These are phyloP conservation scores for Solanum ahanhuiri DNA, from an alignment of 257 asterid species.

Conservation along the genomic window DNA sequence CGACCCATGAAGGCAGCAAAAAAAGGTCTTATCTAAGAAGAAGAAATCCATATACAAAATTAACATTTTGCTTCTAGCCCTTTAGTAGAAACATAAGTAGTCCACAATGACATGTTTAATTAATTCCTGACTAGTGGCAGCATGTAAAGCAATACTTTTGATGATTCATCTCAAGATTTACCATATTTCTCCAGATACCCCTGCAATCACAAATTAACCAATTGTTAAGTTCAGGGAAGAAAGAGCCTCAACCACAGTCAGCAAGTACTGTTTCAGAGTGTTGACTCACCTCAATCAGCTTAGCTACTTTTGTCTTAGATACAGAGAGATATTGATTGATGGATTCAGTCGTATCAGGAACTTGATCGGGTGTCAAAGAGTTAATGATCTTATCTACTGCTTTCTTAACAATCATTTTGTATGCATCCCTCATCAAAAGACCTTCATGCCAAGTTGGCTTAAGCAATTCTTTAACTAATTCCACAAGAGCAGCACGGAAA, in stretches of 20 bases:
- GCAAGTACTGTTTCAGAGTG: neutral
- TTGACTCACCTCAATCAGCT: constrained; percentile 78
- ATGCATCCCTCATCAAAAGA: constrained; percentile 62
- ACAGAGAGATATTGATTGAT: constrained; percentile 41
- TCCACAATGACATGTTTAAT: neutral
- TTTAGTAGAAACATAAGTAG: neutral
- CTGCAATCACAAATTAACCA: constrained; percentile 42
- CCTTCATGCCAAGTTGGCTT: constrained; percentile 82
- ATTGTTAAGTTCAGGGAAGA: neutral
- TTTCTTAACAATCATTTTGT: constrained; percentile 69
- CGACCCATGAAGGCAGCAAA: neutral
- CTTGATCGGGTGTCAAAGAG: constrained; percentile 46
- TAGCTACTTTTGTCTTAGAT: constrained; percentile 50
- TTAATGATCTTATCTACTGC: constrained; percentile 58
- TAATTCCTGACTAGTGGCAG: neutral
- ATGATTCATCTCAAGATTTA: constrained; percentile 26
- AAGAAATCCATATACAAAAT: neutral
- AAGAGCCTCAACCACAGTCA: neutral
- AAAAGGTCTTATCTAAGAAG: neutral
- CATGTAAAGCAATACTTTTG: neutral
- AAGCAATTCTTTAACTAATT: constrained; percentile 61
- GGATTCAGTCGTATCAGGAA: constrained; percentile 59
- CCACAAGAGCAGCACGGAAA: constrained; percentile 64
- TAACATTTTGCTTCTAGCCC: neutral
- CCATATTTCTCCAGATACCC: constrained; percentile 65